Percentiles rank a stretch among this genome's conserved stretches.
phyloP scores from a whole-genome alignment of 306 rosid species.

The Dryas alaskensis region DNA sequence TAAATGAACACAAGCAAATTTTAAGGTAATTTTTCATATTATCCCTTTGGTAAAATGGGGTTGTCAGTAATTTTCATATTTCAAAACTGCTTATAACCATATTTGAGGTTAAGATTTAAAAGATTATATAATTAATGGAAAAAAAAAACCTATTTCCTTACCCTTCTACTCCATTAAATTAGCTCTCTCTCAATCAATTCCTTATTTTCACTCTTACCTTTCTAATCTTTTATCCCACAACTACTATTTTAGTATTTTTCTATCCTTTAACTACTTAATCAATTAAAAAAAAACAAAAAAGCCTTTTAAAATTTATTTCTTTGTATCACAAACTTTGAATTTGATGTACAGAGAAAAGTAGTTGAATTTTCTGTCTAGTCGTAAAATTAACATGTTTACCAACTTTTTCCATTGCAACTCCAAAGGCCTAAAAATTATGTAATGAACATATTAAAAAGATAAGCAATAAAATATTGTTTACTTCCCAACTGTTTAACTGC shows the following conservation, averaged over 20 bases:
- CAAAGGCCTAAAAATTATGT: background rate
- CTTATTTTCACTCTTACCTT: background rate
- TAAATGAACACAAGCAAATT: no score
- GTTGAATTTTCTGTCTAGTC: background rate
- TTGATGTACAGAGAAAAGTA: background rate
- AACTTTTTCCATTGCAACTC: background rate
- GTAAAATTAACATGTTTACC: slow-evolving; percentile 10
- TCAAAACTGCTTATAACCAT: no score
- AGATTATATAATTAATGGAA: no score
- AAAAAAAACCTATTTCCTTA: background rate
- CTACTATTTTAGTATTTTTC: background rate
- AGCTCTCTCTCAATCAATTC: no score
- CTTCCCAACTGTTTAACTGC: background rate
- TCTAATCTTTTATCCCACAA: background rate
- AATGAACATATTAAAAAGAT: background rate
- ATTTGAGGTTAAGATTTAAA: background rate
- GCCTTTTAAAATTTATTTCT: background rate
- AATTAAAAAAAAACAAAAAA: background rate
- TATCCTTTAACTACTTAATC: background rate
- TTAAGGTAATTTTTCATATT: no score
- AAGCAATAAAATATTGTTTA: background rate
- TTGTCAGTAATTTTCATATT: no score
- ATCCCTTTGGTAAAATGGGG: no score
- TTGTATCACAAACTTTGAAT: background rate
- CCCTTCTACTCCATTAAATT: background rate